phyloP scores from a whole-genome alignment of 208 protist species.

The Wallacemonas sp. region DNA sequence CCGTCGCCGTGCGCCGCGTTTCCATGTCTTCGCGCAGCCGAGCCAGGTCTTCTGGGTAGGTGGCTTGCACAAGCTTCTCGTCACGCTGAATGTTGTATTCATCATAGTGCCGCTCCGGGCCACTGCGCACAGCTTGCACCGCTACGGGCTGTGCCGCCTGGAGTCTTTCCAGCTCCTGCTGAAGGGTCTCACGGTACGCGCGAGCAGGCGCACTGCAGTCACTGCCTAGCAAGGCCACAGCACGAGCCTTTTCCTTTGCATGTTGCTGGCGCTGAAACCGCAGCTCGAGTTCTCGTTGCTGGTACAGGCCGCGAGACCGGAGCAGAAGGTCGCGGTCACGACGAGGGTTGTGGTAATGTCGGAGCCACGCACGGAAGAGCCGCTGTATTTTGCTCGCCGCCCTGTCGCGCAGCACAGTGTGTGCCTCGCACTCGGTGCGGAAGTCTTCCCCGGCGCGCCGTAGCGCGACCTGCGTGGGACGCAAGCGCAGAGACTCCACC shows the following conservation, averaged over 20 bases:
- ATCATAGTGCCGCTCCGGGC: slow-evolving; percentile 6
- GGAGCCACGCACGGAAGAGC: slow-evolving; percentile 48
- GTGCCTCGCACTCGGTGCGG: slow-evolving; percentile 26
- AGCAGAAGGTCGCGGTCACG: slow-evolving; percentile 46
- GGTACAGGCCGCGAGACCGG: slow-evolving; percentile 42
- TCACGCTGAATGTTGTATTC: slow-evolving; percentile 43
- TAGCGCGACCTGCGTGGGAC: slow-evolving; percentile 43
- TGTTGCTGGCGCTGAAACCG: slow-evolving; percentile 21
- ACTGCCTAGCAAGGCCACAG: neutral
- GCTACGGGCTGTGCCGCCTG: slow-evolving; percentile 14
- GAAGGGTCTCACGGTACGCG: neutral
- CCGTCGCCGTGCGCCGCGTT: slow-evolving; percentile 14
- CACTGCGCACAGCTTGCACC: neutral
- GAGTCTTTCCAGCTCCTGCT: slow-evolving; percentile 14
- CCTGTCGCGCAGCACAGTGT: slow-evolving; percentile 24
- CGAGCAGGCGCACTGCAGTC: slow-evolving; percentile 12
- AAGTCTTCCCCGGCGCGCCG: slow-evolving; percentile 44
- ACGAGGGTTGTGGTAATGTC: slow-evolving; percentile 27
- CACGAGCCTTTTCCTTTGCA: slow-evolving; percentile 4
- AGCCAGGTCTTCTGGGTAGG: slow-evolving; percentile 19
- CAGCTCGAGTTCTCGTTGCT: slow-evolving; percentile 37
- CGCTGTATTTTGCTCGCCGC: slow-evolving; percentile 67
- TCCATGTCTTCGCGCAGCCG: slow-evolving; percentile 30
- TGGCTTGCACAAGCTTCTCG: slow-evolving; percentile 33
- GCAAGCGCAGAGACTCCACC: slow-evolving; percentile 38